Evolutionary conservation across 2,329 filamentous ascomycete genomes (phyloP), one percentile per base, ranked within the genome.

Genomic region (Ceratocystis destructans): DNA sequence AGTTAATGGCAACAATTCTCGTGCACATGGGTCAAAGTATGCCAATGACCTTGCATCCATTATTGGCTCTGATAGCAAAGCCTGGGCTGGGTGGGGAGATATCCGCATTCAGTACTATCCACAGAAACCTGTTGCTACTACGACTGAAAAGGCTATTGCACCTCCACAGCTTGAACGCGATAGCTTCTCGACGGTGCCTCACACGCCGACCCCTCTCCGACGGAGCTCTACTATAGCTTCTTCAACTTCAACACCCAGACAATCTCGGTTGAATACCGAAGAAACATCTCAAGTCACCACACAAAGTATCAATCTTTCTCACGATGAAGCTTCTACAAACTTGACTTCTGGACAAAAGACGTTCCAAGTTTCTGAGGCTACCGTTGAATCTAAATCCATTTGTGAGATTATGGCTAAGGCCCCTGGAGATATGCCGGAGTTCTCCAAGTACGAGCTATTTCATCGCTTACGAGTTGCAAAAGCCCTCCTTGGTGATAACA

Each of bases 41-140:
- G 88, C 89, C n/a, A 92, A 92, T 70, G 90, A 99, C 74, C 77
- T 99, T 65, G 84, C 88, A 44, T 83, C 87, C 12, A 79, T 97
- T 66, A 86, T 87, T 64, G 86, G 86, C 66, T 80, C 82, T 28
- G 81, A 80, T 33, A 75, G 80, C 57, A 73, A 73, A 28, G 76
- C 79, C 25, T 95, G 89, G 87, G 83, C 85, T 68, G 86, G 88
- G 66, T 96, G 90, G 87, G 89, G 88, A 25, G 85, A 88, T 72
- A 82, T 97, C 62, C 87, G 86, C 71, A 77, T 97, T 64, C 83
- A 85, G 22, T 97, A 96, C 75, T 96, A 96, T 71, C 81, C 83
- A 48, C 72, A 74, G 62, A 73, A 74, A 66, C 46, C 74, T 62
- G 33, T 20, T 8, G 12, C 55, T 22, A 4, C 6, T 37, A 20